Evolutionary conservation across 768 basidiomycete genomes (phyloP), one percentile per base, ranked within the genome.

Genomic region (Macrolepiota fuliginosa): DNA sequence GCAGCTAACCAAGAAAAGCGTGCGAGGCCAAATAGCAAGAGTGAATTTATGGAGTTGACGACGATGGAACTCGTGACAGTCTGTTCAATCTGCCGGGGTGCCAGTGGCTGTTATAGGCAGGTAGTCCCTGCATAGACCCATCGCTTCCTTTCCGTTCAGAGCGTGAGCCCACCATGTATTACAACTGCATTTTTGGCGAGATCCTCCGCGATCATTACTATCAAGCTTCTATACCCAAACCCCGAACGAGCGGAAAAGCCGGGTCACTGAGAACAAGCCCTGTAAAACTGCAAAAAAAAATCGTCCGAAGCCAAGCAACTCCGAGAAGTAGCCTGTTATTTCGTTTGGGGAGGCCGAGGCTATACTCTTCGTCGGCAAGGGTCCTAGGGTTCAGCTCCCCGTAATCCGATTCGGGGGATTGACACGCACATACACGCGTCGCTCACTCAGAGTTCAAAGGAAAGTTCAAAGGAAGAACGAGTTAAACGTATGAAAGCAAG

Each of bases 31-130:
- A 37, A 35, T 24, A 35, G 25, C 46, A 19, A 50, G 17, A 19
- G 40, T 60, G 50, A 60, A 52, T 61, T 61, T 61, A 61, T 54
- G 51, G 52, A 61, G 59, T 54, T 51, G 51, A 45, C 35, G 51
- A 25, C 27, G 40, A 45, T 51, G 42, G 42, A 35, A 50, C 59
- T 46, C 51, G 59, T 61, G 59, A 54, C 42, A 45, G 51, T 13
- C 29, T 42, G 22, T 15, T 49, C 57, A 50, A 40, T 15, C 9
- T 42, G 17, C 49, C 51, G 37, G 50, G 50, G 58, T 49, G 51
- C 56, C 46, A 35, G 46, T 25, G 27, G 51, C 59, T 54, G 59
- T 24, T 47, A 46, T 45, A 54, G 58, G 59, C 59, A 61, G 59
- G 42, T 46, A 54, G 40, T 61, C 40, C 59, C 42, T 60, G 58